phyloP scores from a whole-genome alignment of 208 protist species.

The Crithidia bombi region DNA sequence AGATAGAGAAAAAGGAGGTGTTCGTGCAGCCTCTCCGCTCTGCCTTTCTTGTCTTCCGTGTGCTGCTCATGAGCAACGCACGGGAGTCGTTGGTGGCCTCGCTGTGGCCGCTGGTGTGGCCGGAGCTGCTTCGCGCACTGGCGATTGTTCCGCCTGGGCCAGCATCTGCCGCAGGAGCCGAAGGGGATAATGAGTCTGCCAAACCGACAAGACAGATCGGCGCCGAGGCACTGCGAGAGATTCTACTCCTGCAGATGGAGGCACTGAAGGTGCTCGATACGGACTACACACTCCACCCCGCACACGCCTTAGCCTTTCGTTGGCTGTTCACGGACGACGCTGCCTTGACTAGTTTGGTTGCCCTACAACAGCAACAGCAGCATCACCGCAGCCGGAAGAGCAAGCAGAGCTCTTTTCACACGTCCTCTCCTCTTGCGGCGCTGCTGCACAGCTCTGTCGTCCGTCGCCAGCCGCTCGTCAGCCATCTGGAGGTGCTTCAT shows the following conservation, averaged over 20 bases:
- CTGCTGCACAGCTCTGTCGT: not conserved
- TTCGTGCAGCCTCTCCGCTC: constrained; percentile 39
- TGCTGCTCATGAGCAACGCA: constrained; percentile 46
- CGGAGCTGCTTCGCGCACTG: constrained; percentile 35
- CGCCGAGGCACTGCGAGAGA: constrained; percentile 29
- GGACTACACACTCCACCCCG: constrained; percentile 52
- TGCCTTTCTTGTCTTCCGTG: constrained; percentile 62
- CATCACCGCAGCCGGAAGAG: not conserved
- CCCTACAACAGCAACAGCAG: constrained; percentile 11
- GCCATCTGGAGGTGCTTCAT: constrained; percentile 26
- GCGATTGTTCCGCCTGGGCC: not conserved
- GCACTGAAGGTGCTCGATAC: constrained; percentile 64
- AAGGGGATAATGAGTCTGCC: not conserved
- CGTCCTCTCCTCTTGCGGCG: constrained; percentile 3
- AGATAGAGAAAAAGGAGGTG: constrained; percentile 28
- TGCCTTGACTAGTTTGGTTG: constrained; percentile 6
- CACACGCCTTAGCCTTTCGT: constrained; percentile 31
- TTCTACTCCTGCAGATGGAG: constrained; percentile 59
- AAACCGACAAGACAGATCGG: too few relatives aligned
- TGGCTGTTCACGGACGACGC: constrained; percentile 39
- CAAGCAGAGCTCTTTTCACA: not conserved
- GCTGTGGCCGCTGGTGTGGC: constrained; percentile 61
- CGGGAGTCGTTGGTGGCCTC: constrained; percentile 33
- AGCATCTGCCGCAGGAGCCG: not conserved
- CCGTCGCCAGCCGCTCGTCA: constrained; percentile 10